Base-by-base conservation (phyloP, 495 filamentous ascomycete species). In the Hypoxylon fragiforme region DNA sequence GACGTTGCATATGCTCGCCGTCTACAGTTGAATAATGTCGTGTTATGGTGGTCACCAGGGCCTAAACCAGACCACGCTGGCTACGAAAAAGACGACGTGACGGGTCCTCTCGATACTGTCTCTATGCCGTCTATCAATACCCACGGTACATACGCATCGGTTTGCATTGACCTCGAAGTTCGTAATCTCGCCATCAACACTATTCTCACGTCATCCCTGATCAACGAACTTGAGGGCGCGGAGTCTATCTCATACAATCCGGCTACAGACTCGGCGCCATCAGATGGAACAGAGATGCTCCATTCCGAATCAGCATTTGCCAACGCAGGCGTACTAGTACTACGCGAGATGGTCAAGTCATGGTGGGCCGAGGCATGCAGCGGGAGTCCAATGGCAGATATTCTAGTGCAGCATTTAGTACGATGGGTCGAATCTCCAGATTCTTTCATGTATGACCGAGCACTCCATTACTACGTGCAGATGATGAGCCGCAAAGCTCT, bases 401-500 rank as follows among this genome's bases (percentile, higher is more conserved):
- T 97, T 54, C 95, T 99, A 82, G 95, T 99, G 12, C 90, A 96
- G 67, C 92, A 97, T 70, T 79, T 99, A 20, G 90, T 99, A 16
- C 88, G 95, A 61, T 99, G 94, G 94, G 90, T 97, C 9, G 89
- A 95, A 65, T 91, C 82, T 46, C 89, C 92, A 1, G 83, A 86
- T 15, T 96, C 91, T 0, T 96, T 92, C 70, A 86, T 99, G 19
- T 97, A 96, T 67, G 94, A 99, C 68, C 87, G 90, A 6, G 89
- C 91, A n/a, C 71, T 99, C 57, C 91, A 97, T 61, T 92, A 95
- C 72, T 97, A 99, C 64, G 91, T 99, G 30, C 92, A 96, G 66
- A 91, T 96, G 84, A 91, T 99, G 83, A 96, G 91, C 19, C 85
- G 87, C 36, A 99, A 97, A 68, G 95, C 95, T 0, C 89, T 99